Conservation (phyloP, 345 rosid species). For the Psidium friedrichsthalianum region DNA sequence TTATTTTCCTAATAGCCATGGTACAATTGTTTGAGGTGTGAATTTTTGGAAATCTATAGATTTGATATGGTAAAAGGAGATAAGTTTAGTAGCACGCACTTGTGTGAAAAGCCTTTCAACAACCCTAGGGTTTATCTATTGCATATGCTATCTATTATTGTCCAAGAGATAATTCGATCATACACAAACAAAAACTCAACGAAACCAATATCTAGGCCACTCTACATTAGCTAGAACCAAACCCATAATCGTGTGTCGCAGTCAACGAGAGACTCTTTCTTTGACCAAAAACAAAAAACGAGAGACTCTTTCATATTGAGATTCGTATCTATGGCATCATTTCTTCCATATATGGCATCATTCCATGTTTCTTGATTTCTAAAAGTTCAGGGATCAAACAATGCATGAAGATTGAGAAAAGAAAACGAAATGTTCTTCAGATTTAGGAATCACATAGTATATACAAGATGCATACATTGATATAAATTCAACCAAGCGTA, state of each 20-base stretch:
- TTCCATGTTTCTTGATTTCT: not conserved
- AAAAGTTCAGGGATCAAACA: not conserved
- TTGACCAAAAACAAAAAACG: not conserved
- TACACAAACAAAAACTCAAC: not conserved
- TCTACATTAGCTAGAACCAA: not conserved
- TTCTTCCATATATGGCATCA: not conserved
- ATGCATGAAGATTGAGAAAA: not conserved
- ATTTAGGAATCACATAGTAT: not conserved
- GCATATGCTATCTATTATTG: not conserved
- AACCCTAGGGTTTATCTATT: not conserved
- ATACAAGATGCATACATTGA: not conserved
- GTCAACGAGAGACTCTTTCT: not conserved
- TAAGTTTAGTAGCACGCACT: not conserved
- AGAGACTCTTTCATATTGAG: not conserved
- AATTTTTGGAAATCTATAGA: not conserved
- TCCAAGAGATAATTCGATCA: not conserved
- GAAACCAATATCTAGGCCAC: not conserved
- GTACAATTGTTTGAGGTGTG: not conserved
- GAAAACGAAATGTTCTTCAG: not conserved
- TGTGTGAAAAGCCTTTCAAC: not conserved
- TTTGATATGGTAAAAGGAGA: not conserved
- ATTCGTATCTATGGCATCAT: not conserved
- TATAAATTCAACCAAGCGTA: not conserved
- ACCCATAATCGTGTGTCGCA: not conserved
- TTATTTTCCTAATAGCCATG: not conserved